Evolutionary conservation across 2,329 filamentous ascomycete genomes (phyloP).

Genomic region (Colletotrichum costaricense): DNA sequence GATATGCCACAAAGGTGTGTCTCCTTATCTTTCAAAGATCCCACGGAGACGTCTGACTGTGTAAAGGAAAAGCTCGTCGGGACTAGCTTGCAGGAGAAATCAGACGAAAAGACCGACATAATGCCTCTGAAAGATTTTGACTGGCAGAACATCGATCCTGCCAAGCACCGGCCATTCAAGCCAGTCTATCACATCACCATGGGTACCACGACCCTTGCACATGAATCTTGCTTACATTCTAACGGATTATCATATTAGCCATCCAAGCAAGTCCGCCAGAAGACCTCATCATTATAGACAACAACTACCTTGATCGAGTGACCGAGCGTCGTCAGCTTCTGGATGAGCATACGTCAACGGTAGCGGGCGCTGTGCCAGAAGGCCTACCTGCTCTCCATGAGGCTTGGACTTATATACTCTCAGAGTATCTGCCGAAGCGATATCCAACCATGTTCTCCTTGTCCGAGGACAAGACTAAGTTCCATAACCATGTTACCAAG

Average conservation of each 20-base stretch:
- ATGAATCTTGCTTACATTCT: conserved; percentile 23
- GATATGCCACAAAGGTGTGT: not conserved
- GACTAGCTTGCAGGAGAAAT: not conserved
- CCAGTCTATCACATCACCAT: conserved; percentile 66
- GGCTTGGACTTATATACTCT: conserved; percentile 59
- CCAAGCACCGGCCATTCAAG: conserved; percentile 60
- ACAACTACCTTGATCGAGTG: conserved; percentile 59
- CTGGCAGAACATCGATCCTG: conserved; percentile 52
- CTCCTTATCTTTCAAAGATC: not conserved
- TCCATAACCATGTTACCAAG: conserved; percentile 55
- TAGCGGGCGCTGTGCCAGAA: conserved; percentile 54
- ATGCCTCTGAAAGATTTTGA: conserved; percentile 48
- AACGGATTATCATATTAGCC: conserved; percentile 43
- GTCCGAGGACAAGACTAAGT: conserved; percentile 42
- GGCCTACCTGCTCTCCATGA: conserved; percentile 58
- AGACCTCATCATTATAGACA: conserved; percentile 64
- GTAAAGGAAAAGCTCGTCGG: not conserved
- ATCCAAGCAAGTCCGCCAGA: conserved; percentile 56
- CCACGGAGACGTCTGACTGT: not conserved
- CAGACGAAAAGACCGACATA: conserved; percentile 25
- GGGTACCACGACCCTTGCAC: conserved; percentile 48
- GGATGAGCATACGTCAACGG: conserved; percentile 48
- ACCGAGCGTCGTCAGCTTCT: conserved; percentile 52
- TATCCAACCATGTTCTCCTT: conserved; percentile 61
- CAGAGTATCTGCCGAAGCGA: conserved; percentile 57